Evolutionary conservation across 1,284 basidiomycete genomes (phyloP).

Genomic region (Trametes polyzona): DNA sequence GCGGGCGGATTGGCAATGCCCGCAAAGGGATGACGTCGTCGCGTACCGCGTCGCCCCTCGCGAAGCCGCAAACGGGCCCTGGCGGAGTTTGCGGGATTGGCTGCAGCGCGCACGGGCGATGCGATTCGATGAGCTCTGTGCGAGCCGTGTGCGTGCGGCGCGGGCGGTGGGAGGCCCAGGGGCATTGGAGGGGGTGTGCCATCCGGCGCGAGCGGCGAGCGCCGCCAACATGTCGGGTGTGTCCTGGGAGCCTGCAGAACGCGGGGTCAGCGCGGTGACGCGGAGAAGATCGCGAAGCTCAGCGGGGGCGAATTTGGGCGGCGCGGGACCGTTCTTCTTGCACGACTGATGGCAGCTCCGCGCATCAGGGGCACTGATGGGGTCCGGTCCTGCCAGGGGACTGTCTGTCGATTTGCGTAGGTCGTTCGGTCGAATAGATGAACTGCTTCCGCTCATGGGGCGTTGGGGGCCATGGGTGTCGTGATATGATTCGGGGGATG

Average conservation of each 20-base stretch:
- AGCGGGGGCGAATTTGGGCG: not conserved
- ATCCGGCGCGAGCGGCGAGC: not conserved
- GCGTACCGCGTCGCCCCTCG: not conserved
- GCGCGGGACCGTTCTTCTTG: constrained; percentile 3
- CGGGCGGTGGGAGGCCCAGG: not conserved
- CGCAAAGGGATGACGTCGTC: constrained; percentile 4
- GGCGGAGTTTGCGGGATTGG: not conserved
- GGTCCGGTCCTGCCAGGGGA: not conserved
- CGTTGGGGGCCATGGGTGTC: not conserved
- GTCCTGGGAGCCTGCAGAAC: not conserved
- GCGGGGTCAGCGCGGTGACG: constrained; percentile 5
- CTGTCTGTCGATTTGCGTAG: not conserved
- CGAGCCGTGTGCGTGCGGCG: not conserved
- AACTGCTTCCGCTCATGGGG: not conserved
- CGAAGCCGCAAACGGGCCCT: not conserved
- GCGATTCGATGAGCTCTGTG: not conserved
- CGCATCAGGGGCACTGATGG: constrained; percentile 13
- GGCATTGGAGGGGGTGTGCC: not conserved
- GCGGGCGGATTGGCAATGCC: not conserved
- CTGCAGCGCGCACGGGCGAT: not conserved
- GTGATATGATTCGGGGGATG: too few relatives aligned
- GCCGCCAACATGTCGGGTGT: not conserved
- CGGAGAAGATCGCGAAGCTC: constrained; percentile 5
- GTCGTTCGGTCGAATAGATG: not conserved
- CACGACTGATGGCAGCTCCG: constrained; percentile 2